phyloP scores from a whole-genome alignment of 208 protist genomes.

The Trypanosoma platydactyli region DNA sequence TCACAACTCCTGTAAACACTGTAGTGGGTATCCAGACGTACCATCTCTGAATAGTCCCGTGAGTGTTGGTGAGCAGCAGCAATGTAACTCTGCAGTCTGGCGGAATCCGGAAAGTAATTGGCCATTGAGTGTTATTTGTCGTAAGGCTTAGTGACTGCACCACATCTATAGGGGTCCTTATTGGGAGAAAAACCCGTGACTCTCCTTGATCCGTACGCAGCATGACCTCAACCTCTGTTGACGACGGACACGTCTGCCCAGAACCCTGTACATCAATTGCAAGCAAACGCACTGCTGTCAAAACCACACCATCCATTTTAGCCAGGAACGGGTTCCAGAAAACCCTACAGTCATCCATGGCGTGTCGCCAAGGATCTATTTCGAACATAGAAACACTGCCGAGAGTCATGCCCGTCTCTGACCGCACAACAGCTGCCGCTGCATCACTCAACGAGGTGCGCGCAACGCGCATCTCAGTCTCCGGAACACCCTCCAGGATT shows the following conservation, averaged over 20 bases:
- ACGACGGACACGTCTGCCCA: neutral
- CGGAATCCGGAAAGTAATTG: slow-evolving; percentile 28
- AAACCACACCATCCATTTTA: slow-evolving; percentile 30
- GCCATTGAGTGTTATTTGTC: slow-evolving; percentile 23
- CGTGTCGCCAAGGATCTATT: slow-evolving; percentile 16
- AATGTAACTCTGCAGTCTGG: slow-evolving; percentile 40
- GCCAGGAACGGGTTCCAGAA: slow-evolving; percentile 35
- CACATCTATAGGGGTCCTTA: neutral
- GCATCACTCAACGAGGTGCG: slow-evolving; percentile 7
- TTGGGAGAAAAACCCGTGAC: neutral
- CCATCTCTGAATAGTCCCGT: slow-evolving; percentile 51
- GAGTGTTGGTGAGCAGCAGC: slow-evolving; percentile 37
- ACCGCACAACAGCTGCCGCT: slow-evolving; percentile 23
- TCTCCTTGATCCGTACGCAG: neutral
- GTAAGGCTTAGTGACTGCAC: slow-evolving; percentile 11
- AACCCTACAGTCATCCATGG: slow-evolving; percentile 21
- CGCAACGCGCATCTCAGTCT: slow-evolving; percentile 27
- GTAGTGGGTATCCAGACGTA: slow-evolving; percentile 67
- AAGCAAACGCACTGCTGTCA: slow-evolving; percentile 25
- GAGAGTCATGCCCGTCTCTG: slow-evolving; percentile 37
- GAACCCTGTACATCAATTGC: slow-evolving; percentile 10
- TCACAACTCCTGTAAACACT: slow-evolving; percentile 41
- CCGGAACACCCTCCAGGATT: slow-evolving; percentile 17
- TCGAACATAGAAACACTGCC: slow-evolving; percentile 47
- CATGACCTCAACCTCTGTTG: slow-evolving; percentile 5